phyloP scores from a whole-genome alignment of 2,329 filamentous ascomycete genomes.

The Colletotrichum siamense region DNA sequence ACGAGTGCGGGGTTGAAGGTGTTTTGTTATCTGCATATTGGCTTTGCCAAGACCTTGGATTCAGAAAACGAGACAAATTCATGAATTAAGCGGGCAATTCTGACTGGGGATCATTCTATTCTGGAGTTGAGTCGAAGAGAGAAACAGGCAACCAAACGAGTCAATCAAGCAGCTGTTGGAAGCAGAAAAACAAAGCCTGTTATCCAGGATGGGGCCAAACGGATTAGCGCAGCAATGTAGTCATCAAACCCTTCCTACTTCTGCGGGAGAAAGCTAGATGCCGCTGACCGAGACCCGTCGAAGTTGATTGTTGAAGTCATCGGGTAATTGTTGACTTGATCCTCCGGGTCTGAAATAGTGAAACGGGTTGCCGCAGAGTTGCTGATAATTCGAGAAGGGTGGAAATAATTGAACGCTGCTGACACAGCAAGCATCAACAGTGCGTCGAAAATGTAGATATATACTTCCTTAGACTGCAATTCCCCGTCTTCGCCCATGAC shows the following conservation, averaged over 20 bases:
- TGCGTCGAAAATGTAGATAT: conserved; percentile 44
- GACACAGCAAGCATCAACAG: conserved; percentile 34
- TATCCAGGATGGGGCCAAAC: background rate
- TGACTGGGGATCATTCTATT: background rate
- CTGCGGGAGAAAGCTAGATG: background rate
- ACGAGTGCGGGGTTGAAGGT: background rate
- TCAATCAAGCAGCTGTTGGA: background rate
- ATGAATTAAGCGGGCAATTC: background rate
- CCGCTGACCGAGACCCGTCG: background rate
- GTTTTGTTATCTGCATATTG: background rate
- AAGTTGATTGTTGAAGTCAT: background rate
- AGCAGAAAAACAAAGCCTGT: background rate
- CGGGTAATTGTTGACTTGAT: background rate
- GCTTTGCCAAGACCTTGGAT: background rate
- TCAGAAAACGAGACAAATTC: background rate
- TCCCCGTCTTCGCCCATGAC: conserved; percentile 36
- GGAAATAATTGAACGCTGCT: conserved; percentile 17
- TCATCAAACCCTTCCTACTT: background rate
- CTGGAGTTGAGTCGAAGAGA: background rate
- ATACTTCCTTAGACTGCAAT: conserved; percentile 36
- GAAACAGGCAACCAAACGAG: background rate
- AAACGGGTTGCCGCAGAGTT: background rate
- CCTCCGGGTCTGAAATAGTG: background rate
- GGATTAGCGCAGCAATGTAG: background rate
- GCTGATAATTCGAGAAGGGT: conserved; percentile 18